Evolutionary conservation across 2,329 filamentous ascomycete species (phyloP), one percentile per base, ranked within the genome.

Genomic region (Aspergillus pseudotamarii): DNA sequence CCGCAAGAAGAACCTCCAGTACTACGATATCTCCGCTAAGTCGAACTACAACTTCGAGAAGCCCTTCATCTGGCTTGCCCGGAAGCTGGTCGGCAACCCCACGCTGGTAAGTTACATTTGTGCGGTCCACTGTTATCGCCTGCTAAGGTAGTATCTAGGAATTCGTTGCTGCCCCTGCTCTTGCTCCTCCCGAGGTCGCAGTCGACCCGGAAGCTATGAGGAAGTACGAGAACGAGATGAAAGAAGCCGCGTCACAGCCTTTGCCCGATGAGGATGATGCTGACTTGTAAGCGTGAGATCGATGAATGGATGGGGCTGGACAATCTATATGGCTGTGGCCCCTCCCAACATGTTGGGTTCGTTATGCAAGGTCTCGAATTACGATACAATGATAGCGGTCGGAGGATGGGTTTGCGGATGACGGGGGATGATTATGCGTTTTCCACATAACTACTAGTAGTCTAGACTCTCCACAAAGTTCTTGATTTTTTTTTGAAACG

Each of bases 1-100:
- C 89, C 93, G 95, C 85, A 99, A 99, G 92, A 99, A 99, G 91
- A 99, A 98, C 85, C 90, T 99, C 59, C 95, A 99, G 85, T 99
- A 98, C 89, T 99, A 99, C 88, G 95, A 98, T 76, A 98, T 98
- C 81, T 97, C 93, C 48, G 95, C 95, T 83, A 99, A 98, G 88
- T 97, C 94, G 79, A 98, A 98, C 88, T 98, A 99, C 86, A 98
- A 98, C 90, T 98, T 98, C 83, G 94, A 98, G 90, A 99, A 98
- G 89, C 94, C 94, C 69, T 98, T 99, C 92, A 91, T 98, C 75
- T 98, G 95, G 95, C 91, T 99, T 75, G 94, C 94, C 73, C 90
- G 95, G 82, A 99, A 99, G 90, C 90, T 99, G 64, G 94, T 97
- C 74, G 95, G 94, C 82, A 98, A 98, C 88, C 86, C 92, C 76